Percentiles rank a stretch among this genome's conserved stretches.
Evolutionary conservation across 805 yeast genomes (phyloP).

Genomic region (Deakozyma indianensis): DNA sequence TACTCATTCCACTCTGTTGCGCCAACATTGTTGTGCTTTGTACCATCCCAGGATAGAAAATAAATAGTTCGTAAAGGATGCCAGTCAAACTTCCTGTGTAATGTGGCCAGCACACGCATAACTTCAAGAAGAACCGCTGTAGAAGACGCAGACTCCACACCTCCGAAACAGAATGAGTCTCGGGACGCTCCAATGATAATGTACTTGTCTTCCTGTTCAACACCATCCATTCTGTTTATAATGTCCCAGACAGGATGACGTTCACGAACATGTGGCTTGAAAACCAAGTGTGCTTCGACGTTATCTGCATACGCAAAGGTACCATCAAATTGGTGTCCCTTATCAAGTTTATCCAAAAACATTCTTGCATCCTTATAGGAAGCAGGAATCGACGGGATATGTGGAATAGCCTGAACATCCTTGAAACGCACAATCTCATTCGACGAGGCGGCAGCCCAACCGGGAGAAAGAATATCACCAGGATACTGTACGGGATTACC

Average conservation of each 20-base stretch:
- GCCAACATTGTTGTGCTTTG: constrained; percentile 72
- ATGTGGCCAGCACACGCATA: constrained; percentile 47
- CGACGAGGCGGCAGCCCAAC: constrained; percentile 39
- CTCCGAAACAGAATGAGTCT: constrained; percentile 67
- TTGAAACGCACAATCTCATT: constrained; percentile 29
- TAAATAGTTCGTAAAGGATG: constrained; percentile 67
- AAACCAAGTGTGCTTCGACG: constrained; percentile 19
- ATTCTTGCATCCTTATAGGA: constrained; percentile 55
- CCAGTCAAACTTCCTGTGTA: constrained; percentile 61
- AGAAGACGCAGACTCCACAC: constrained; percentile 58
- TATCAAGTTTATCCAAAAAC: constrained; percentile 23
- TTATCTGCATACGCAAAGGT: constrained; percentile 17
- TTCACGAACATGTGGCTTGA: constrained; percentile 32
- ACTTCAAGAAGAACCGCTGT: constrained; percentile 59
- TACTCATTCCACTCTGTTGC: constrained; percentile 62
- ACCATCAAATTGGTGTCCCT: constrained; percentile 23
- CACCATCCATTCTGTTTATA: constrained; percentile 61
- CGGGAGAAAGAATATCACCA: constrained; percentile 75
- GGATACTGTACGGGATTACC: constrained; percentile 40
- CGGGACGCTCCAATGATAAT: constrained; percentile 72
- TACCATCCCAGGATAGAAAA: constrained; percentile 74
- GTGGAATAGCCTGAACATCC: constrained; percentile 44
- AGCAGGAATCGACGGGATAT: constrained; percentile 64
- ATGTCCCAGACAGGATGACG: constrained; percentile 67
- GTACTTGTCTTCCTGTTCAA: constrained; percentile 63